These are phyloP conservation scores for Pichia cactophila DNA, from an alignment of 1,139 yeast genomes.

Conservation along the genomic window DNA sequence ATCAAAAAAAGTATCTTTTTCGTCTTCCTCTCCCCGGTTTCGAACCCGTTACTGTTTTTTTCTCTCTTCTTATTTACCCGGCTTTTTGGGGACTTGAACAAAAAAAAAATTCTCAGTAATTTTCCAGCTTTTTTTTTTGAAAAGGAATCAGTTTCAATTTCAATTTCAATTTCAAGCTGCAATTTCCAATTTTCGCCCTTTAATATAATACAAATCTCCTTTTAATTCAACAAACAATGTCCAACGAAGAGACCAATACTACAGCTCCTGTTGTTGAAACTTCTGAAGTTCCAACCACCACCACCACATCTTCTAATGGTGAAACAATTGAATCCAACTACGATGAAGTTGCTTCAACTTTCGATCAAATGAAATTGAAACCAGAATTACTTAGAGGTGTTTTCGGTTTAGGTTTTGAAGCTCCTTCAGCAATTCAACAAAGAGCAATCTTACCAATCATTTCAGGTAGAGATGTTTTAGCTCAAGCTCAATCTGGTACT, in stretches of 20 bases:
- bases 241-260: conserved; percentile 31
- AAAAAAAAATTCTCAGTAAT: not conserved
- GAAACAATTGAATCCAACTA: conserved; percentile 79
- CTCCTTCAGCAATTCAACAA: conserved; percentile 96
- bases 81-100: not conserved
- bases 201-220: not conserved
- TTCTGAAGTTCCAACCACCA: not conserved
- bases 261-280: conserved; percentile 5
- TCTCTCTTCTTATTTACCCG: conserved; percentile 14
- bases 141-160: too few species aligned
- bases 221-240: conserved; percentile 11
- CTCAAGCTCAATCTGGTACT: conserved; percentile 99
- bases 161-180: too few species aligned
- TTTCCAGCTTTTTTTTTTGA: too few species aligned
- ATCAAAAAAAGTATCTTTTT: too few species aligned
- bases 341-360: conserved; percentile 89
- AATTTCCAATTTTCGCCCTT: not conserved
- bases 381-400: conserved; percentile 76
- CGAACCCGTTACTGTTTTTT: not conserved
- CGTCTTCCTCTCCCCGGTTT: not conserved
- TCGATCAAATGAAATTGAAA: conserved; percentile 81
- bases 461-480: conserved; percentile 94
- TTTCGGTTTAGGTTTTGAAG: conserved; percentile 96
- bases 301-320: conserved; percentile 10
- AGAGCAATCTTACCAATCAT: conserved; percentile 96